A percentile compares a stretch with the other conserved stretches of the same genome.
Conservation (phyloP, 441 rosid genomes). For the Caryocar brasiliense region DNA sequence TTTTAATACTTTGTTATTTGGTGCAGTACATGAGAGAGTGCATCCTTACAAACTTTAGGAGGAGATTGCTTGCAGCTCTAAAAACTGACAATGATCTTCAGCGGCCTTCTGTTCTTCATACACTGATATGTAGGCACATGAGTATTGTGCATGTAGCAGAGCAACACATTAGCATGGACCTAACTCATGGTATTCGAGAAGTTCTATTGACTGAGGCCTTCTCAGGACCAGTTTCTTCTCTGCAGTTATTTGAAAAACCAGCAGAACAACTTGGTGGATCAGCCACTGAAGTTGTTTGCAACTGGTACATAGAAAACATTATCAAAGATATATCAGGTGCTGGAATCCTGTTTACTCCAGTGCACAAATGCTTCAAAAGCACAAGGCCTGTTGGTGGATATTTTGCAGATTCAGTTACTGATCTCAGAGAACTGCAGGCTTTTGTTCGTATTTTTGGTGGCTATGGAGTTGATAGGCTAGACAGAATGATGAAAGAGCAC, state of each 20-base stretch:
- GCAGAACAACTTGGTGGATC: constrained; percentile 74
- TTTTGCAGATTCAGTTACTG: constrained; percentile 97
- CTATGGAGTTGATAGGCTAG: constrained; percentile 89
- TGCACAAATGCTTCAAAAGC: constrained; percentile 91
- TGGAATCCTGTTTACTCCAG: constrained; percentile 87
- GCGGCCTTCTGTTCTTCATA: constrained; percentile 78
- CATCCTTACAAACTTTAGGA: constrained; percentile 89
- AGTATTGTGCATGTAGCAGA: constrained; percentile 88
- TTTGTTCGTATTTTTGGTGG: constrained; percentile 89
- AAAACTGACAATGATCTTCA: constrained; percentile 94
- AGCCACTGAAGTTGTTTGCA: constrained; percentile 86
- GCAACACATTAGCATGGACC: constrained; percentile 98
- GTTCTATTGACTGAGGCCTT: constrained; percentile 79
- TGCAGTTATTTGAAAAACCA: constrained; percentile 71
- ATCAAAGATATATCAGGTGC: constrained; percentile 91
- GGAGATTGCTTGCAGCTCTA: constrained; percentile 70
- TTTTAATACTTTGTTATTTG: constrained; percentile 8
- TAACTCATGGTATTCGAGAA: constrained; percentile 90
- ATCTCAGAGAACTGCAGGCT: constrained; percentile 70
- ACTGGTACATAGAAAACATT: constrained; percentile 97
- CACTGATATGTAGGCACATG: constrained; percentile 78
- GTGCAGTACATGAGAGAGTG: constrained; percentile 99
- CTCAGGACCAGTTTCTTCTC: constrained; percentile 81
- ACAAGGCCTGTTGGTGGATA: constrained; percentile 97
- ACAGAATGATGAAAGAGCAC: constrained; percentile 95